Conservation (phyloP, 2,329 filamentous ascomycete genomes). For the Fusarium mexicanum region DNA sequence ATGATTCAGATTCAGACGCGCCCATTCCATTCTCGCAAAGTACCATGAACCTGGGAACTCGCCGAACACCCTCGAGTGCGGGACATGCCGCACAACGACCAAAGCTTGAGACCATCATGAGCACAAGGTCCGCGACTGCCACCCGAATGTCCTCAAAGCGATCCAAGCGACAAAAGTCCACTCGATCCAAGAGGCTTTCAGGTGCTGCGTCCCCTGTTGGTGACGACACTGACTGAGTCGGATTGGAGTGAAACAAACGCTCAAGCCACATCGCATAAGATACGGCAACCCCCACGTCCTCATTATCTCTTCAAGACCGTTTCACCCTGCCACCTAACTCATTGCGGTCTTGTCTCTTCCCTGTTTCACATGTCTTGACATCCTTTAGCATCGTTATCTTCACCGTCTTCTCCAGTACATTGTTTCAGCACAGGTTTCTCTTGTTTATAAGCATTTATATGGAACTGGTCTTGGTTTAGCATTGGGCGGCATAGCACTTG, state of each 20-base stretch:
- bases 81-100: slow-evolving; percentile 54
- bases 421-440: slow-evolving; percentile 20
- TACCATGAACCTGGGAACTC: slow-evolving; percentile 39
- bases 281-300: slow-evolving; percentile 15
- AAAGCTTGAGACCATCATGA: slow-evolving; percentile 58
- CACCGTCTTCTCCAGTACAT: slow-evolving; percentile 21
- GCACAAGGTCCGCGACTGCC: slow-evolving; percentile 49
- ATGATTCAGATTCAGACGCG: slow-evolving; percentile 46
- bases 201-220: slow-evolving; percentile 51
- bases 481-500: slow-evolving; percentile 42
- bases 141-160: slow-evolving; percentile 45
- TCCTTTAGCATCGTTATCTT: slow-evolving; percentile 14
- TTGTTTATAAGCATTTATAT: slow-evolving; percentile 41
- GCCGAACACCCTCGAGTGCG: slow-evolving; percentile 33
- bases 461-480: slow-evolving; percentile 29
- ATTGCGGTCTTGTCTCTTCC: slow-evolving; percentile 3
- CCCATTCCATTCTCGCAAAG: slow-evolving; percentile 39
- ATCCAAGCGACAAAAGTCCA: slow-evolving; percentile 44
- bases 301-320: slow-evolving; percentile 20
- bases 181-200: slow-evolving; percentile 44
- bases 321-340: slow-evolving; percentile 9
- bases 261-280: slow-evolving; percentile 16
- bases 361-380: slow-evolving; percentile 13
- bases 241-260: slow-evolving; percentile 17
- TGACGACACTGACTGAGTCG: slow-evolving; percentile 48